Conservation (phyloP, 495 filamentous ascomycete genomes). For the Neurospora sp. region DNA sequence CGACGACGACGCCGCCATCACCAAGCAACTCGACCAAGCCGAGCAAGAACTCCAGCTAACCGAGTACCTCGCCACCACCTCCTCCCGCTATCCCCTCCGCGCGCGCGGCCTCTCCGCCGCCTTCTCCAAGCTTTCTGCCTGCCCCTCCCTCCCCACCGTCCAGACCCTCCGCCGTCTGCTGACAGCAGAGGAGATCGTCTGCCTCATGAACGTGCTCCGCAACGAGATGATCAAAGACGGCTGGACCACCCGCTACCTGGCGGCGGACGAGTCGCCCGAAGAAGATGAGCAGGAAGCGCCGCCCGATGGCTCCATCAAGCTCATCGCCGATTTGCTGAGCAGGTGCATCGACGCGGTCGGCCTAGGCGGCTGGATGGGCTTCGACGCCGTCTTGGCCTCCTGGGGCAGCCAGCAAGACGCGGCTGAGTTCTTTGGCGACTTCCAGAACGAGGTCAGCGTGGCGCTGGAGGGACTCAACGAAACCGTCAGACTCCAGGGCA, state of each 20-base stretch:
- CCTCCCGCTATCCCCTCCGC: conserved; percentile 30
- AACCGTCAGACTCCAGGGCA: conserved; percentile 54
- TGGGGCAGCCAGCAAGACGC: conserved; percentile 31
- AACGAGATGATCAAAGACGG: conserved; percentile 52
- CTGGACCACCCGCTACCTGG: conserved; percentile 59
- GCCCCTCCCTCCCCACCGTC: conserved; percentile 46
- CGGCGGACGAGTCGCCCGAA: conserved; percentile 23
- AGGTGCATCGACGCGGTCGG: conserved; percentile 79
- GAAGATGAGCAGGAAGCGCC: conserved; percentile 47
- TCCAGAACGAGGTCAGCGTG: conserved; percentile 64
- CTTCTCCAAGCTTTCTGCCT: conserved; percentile 56
- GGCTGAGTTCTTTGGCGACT: conserved; percentile 54
- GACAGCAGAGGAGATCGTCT: conserved; percentile 55
- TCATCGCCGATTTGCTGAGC: conserved; percentile 58
- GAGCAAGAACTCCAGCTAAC: conserved; percentile 41
- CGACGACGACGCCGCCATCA: conserved; percentile 28
- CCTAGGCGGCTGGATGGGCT: conserved; percentile 67
- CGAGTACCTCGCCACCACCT: conserved; percentile 36
- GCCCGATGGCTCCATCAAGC: conserved; percentile 43
- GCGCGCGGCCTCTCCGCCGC: conserved; percentile 37
- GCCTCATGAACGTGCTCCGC: conserved; percentile 63
- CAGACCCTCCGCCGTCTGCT: conserved; percentile 55
- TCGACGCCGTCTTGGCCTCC: conserved; percentile 39
- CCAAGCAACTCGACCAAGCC: conserved; percentile 36
- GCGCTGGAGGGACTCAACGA: conserved; percentile 71